Conservation (phyloP, 164 flowering plant genomes). For the Euptelea pleiosperma region DNA sequence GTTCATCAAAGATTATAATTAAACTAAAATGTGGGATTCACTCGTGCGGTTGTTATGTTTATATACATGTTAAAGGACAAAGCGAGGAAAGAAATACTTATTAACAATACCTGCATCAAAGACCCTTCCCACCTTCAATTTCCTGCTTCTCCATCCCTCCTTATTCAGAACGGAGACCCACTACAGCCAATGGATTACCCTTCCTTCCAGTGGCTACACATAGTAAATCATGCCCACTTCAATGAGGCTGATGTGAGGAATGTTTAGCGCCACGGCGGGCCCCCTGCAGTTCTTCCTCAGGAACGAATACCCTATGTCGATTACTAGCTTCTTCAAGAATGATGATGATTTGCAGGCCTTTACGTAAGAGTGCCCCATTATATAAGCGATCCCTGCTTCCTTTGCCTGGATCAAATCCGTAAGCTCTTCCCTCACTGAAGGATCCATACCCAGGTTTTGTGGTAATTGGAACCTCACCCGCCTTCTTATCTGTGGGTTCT, state of each 20-base stretch:
- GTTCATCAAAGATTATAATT: too few relatives aligned
- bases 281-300: conserved; percentile 44
- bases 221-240: conserved; percentile 45
- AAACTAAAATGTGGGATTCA: too few relatives aligned
- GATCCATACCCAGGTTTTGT: conserved; percentile 18
- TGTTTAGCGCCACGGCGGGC: conserved; percentile 40
- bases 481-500: conserved; percentile 21
- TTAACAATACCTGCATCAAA: too few relatives aligned
- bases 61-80: too few relatives aligned
- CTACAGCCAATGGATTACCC: too few relatives aligned
- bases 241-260: conserved; percentile 41
- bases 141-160: too few relatives aligned
- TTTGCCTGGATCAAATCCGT: conserved; percentile 34
- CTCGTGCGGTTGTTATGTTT: too few relatives aligned
- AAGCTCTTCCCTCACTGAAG: conserved; percentile 25
- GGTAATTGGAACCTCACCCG: conserved; percentile 35
- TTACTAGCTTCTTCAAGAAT: conserved; percentile 35
- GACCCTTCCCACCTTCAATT: too few relatives aligned
- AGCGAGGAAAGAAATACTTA: too few relatives aligned
- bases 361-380: conserved; percentile 41
- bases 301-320: conserved; percentile 41
- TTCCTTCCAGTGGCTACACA: too few relatives aligned
- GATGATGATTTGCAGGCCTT: conserved; percentile 38
- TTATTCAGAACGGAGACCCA: too few relatives aligned
- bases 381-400: conserved; percentile 38